phyloP scores from a whole-genome alignment of 192 early-diverging fungal species.

The Jimgerdemannia lactiflua region DNA sequence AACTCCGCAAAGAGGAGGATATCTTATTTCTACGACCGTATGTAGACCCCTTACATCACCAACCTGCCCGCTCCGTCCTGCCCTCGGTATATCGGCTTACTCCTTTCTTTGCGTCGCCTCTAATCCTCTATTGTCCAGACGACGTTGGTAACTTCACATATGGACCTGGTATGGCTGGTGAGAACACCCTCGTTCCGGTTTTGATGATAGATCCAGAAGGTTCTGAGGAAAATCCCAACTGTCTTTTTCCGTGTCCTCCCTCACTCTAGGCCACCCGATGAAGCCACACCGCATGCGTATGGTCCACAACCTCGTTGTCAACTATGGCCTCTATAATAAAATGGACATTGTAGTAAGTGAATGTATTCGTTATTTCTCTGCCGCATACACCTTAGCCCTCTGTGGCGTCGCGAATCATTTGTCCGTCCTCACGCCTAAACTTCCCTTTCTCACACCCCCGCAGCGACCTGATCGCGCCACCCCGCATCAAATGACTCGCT shows the following conservation, averaged over 20 bases:
- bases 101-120: background rate
- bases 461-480: constrained; percentile 80
- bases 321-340: constrained; percentile 91
- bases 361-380: background rate
- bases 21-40: constrained; percentile 63
- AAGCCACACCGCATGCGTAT: constrained; percentile 96
- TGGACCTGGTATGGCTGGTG: constrained; percentile 43
- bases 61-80: background rate
- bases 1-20: constrained; percentile 52
- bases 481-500: constrained; percentile 86
- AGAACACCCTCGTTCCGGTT: background rate
- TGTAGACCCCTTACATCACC: background rate
- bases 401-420: too few relatives aligned
- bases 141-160: constrained; percentile 85
- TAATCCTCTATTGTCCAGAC: constrained; percentile 29
- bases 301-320: constrained; percentile 89
- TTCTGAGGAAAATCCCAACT: background rate
- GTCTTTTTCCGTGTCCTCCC: constrained; percentile 1
- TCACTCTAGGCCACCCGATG: constrained; percentile 87
- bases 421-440: background rate
- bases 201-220: background rate
- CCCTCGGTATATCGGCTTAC: background rate
- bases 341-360: constrained; percentile 71
- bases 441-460: too few relatives aligned
- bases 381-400: too few relatives aligned